Evolutionary conservation across 2,329 filamentous ascomycete genomes (phyloP).

Genomic region (Bimuria novae-zelandiae): DNA sequence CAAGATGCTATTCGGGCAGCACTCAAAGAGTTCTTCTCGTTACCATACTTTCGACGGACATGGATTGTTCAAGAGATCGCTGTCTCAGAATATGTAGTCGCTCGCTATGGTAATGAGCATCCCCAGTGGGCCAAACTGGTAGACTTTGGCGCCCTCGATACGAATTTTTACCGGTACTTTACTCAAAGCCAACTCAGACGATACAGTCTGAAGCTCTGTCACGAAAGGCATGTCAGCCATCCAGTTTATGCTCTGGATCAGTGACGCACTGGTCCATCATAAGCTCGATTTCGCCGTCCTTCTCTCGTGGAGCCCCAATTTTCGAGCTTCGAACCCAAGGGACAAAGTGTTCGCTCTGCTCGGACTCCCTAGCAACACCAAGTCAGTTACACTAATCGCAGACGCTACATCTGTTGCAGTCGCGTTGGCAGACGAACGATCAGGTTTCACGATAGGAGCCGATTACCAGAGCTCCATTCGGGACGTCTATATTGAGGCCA

Average conservation of each 20-base stretch:
- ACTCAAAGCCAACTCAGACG: no score
- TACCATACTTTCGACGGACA: neutral
- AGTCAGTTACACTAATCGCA: no score
- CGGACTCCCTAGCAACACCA: neutral
- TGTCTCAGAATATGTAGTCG: neutral
- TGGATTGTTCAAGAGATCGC: neutral
- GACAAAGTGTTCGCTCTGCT: neutral
- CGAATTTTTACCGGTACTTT: no score
- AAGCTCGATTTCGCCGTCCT: neutral
- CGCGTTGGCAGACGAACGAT: no score
- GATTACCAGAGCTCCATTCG: neutral
- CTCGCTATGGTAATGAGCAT: neutral
- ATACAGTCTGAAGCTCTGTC: no score
- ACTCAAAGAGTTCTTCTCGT: neutral
- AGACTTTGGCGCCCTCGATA: neutral
- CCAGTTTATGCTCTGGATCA: no score
- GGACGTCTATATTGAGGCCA: neutral
- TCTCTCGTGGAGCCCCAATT: neutral
- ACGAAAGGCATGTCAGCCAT: no score
- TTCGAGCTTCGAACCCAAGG: neutral
- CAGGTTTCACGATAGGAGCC: no score
- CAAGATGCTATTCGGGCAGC: neutral
- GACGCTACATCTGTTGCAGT: no score
- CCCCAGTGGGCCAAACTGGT: neutral
- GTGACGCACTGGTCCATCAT: no score